These are phyloP conservation scores for Sapria himalayana DNA, from an alignment of 345 rosid species.

Conservation along the genomic window DNA sequence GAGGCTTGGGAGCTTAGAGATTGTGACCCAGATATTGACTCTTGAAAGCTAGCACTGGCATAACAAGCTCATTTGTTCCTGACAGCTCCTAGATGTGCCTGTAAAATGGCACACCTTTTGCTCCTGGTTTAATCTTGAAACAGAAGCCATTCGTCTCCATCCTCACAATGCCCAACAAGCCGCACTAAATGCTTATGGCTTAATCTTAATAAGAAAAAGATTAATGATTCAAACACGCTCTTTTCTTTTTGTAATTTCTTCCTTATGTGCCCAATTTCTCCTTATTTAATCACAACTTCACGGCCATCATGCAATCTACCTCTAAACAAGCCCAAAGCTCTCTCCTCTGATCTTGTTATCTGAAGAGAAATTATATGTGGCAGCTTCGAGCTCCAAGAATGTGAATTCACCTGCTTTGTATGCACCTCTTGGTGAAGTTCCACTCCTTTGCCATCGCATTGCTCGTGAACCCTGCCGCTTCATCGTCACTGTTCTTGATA, in stretches of 20 bases:
- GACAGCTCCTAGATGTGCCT: too few relatives aligned
- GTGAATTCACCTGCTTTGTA: conserved; percentile 67
- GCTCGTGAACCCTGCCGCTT: conserved; percentile 59
- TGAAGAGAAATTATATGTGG: conserved; percentile 46
- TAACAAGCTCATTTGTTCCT: too few relatives aligned
- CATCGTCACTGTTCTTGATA: conserved; percentile 43
- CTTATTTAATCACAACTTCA: conserved; percentile 80
- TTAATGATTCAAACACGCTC: conserved; percentile 67
- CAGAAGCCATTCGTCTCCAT: conserved; percentile 52
- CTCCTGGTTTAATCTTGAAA: conserved; percentile 84
- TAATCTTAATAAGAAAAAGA: conserved; percentile 62
- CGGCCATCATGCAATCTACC: conserved; percentile 56
- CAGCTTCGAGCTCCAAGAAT: conserved; percentile 46
- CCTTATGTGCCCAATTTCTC: conserved; percentile 36
- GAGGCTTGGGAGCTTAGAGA: too few relatives aligned
- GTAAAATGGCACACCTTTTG: too few relatives aligned
- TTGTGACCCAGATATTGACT: too few relatives aligned
- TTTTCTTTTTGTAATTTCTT: conserved; percentile 82
- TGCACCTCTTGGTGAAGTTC: conserved; percentile 62
- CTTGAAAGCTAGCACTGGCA: too few relatives aligned
- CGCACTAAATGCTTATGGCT: conserved; percentile 81
- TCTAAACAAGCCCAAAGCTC: conserved; percentile 65
- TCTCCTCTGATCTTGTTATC: conserved; percentile 82
- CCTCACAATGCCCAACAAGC: conserved; percentile 77
- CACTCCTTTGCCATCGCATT: conserved; percentile 85